Evolutionary conservation across 495 filamentous ascomycete species (phyloP).

Genomic region (Penicillium parvum): DNA sequence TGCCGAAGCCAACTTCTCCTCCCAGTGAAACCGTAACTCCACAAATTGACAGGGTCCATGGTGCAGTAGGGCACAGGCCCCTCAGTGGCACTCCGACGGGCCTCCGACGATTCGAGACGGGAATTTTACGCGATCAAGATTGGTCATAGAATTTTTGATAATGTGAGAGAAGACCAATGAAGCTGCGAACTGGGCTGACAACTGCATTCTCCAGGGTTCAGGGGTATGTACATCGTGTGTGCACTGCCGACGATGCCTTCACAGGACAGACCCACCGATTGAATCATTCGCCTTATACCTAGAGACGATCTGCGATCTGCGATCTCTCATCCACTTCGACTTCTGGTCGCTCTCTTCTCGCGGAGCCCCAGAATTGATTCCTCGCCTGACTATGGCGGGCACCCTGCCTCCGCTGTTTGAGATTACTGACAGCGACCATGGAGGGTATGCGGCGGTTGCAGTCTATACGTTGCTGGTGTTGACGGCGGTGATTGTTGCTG

Average conservation of each 20-base stretch:
- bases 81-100: slow-evolving; percentile 3
- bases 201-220: too few relatives aligned
- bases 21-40: too few relatives aligned
- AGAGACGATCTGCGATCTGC: slow-evolving; percentile 9
- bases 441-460: slow-evolving; percentile 24
- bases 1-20: too few relatives aligned
- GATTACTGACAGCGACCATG: slow-evolving; percentile 27
- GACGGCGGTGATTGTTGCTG: slow-evolving; percentile 18
- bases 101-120: neutral
- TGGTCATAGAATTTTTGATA: neutral
- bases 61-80: slow-evolving; percentile 1
- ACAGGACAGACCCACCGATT: too few relatives aligned
- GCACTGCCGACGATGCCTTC: too few relatives aligned
- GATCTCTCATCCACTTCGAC: slow-evolving; percentile 9
- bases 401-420: slow-evolving; percentile 27
- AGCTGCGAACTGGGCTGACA: too few relatives aligned
- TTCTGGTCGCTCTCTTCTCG: neutral
- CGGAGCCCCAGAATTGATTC: slow-evolving; percentile 1
- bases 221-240: too few relatives aligned
- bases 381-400: slow-evolving; percentile 15
- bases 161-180: too few relatives aligned
- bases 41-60: too few relatives aligned
- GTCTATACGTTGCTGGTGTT: slow-evolving; percentile 24
- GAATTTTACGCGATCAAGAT: neutral
- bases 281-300: too few relatives aligned